Conservation (phyloP, 495 filamentous ascomycete genomes). For the Barbatosphaeria neglecta region DNA sequence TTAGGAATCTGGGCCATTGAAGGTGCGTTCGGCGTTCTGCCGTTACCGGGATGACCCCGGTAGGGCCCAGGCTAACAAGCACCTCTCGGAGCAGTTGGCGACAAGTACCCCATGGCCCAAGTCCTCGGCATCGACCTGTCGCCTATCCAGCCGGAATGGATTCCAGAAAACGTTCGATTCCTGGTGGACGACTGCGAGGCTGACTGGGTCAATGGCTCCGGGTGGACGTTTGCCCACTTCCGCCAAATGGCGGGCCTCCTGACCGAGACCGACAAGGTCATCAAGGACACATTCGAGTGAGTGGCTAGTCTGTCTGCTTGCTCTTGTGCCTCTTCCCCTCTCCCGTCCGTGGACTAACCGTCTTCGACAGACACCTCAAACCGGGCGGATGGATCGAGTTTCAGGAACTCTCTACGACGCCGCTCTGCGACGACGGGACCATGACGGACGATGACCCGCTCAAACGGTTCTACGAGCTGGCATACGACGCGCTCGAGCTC, state of each 20-base stretch:
- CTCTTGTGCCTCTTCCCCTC: too few species aligned
- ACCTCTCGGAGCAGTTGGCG: conserved; percentile 23
- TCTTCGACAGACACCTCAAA: conserved; percentile 11
- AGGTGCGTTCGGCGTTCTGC: too few species aligned
- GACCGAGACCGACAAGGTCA: conserved; percentile 24
- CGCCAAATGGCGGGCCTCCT: conserved; percentile 31
- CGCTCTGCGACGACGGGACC: conserved; percentile 19
- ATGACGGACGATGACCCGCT: conserved; percentile 16
- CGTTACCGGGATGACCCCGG: too few species aligned
- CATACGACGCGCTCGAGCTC: neutral
- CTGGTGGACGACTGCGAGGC: conserved; percentile 29
- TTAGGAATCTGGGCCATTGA: conserved; percentile 37
- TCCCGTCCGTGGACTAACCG: too few species aligned
- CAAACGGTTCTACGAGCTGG: conserved; percentile 8
- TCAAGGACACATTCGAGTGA: conserved; percentile 21
- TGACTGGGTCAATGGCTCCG: conserved; percentile 18
- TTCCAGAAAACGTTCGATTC: conserved; percentile 21
- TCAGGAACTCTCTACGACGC: conserved; percentile 19
- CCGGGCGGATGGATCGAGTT: conserved; percentile 17
- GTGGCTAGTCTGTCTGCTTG: conserved; percentile 1
- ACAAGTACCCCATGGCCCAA: conserved; percentile 17
- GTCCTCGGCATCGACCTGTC: conserved; percentile 19
- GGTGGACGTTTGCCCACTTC: conserved; percentile 24
- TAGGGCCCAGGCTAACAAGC: neutral
- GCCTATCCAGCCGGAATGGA: conserved; percentile 28